Evolutionary conservation across 768 basidiomycete genomes (phyloP).

Genomic region (Scleroderma bovista): DNA sequence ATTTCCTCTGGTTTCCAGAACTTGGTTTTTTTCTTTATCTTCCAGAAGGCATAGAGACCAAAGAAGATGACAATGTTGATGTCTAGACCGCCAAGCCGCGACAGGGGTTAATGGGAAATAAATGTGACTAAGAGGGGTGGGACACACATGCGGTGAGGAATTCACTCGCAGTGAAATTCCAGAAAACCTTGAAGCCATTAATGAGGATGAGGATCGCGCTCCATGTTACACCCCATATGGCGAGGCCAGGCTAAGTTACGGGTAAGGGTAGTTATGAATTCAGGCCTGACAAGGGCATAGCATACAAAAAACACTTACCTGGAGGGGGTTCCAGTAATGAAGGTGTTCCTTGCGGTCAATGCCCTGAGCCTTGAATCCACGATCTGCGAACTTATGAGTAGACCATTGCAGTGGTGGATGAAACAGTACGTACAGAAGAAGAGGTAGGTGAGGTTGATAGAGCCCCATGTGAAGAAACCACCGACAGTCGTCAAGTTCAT

Average conservation of each 20-base stretch:
- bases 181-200: conserved; percentile 59
- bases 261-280: too few species aligned
- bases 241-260: conserved; percentile 42
- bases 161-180: conserved; percentile 46
- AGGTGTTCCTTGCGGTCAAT: conserved; percentile 51
- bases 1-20: conserved; percentile 57
- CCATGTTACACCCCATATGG: conserved; percentile 69
- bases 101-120: background rate
- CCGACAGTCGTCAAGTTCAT: conserved; percentile 61
- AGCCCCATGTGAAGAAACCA: conserved; percentile 64
- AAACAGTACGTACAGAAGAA: conserved; percentile 50
- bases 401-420: background rate
- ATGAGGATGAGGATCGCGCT: conserved; percentile 53
- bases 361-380: conserved; percentile 67
- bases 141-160: conserved; percentile 46
- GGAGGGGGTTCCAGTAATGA: conserved; percentile 53
- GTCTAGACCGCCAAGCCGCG: conserved; percentile 22
- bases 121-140: background rate
- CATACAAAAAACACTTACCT: conserved; percentile 20
- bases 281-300: background rate
- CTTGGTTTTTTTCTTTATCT: conserved; percentile 12
- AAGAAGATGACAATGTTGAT: conserved; percentile 19
- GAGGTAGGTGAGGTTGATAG: conserved; percentile 68
- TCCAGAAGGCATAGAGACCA: conserved; percentile 19
- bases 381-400: conserved; percentile 34